Conservation (phyloP, 768 basidiomycete species). For the Lactarius hengduanensis region DNA sequence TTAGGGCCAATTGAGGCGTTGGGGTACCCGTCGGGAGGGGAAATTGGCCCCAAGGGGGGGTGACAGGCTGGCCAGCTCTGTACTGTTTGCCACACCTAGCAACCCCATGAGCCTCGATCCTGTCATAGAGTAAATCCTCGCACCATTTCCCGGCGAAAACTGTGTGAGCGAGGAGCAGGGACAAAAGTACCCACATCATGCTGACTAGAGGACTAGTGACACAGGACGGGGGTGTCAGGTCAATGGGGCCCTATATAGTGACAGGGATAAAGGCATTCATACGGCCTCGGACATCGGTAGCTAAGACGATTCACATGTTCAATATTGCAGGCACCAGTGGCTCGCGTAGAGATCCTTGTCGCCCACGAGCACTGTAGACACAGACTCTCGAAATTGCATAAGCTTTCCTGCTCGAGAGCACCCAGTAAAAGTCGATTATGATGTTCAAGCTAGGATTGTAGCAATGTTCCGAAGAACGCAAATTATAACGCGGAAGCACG, state of each 20-base stretch:
- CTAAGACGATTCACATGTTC: neutral
- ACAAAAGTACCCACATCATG: neutral
- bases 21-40: constrained; percentile 38
- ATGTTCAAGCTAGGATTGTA: neutral
- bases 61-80: constrained; percentile 41
- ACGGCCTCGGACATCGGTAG: neutral
- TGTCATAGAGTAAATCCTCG: neutral
- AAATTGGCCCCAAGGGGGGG: constrained; percentile 49
- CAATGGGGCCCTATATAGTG: neutral
- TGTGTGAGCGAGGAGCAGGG: neutral
- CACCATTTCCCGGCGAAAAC: constrained; percentile 8
- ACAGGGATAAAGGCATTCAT: neutral
- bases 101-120: neutral
- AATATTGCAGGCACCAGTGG: neutral
- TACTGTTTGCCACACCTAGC: constrained; percentile 53
- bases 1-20: constrained; percentile 44
- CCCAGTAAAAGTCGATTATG: neutral
- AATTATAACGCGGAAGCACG: neutral
- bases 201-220: neutral
- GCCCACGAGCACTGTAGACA: neutral
- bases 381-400: neutral
- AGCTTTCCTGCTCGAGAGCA: neutral
- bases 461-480: neutral
- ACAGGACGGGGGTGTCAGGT: neutral
- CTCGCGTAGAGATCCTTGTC: neutral